These are phyloP conservation scores for Chlamydomonas reinhardtii DNA, from an alignment of 163 green algal genomes.

Conservation along the genomic window DNA sequence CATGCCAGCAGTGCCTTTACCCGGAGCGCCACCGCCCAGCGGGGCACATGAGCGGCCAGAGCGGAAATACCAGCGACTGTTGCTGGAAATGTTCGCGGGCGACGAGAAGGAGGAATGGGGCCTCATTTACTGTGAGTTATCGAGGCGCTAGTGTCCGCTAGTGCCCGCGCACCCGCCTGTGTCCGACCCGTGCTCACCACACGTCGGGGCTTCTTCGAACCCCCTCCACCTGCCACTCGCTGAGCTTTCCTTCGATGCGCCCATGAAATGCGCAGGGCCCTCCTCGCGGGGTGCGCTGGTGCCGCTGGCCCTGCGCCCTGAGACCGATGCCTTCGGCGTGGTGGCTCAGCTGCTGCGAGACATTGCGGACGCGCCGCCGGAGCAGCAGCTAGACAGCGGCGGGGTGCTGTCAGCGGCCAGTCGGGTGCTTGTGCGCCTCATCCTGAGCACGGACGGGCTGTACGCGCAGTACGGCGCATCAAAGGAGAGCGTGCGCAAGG, in stretches of 20 bases:
- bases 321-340: not conserved
- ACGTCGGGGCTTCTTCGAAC: too few species aligned
- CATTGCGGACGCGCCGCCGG: not conserved
- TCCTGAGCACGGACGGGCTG: constrained; percentile 10
- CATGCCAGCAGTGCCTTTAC: too few species aligned
- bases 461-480: constrained; percentile 15
- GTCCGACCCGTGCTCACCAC: too few species aligned
- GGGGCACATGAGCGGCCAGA: too few species aligned
- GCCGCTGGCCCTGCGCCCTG: constrained; percentile 4
- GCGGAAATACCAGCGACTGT: constrained; percentile 10
- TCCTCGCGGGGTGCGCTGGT: constrained; percentile 7
- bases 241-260: too few species aligned
- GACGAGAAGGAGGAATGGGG: constrained; percentile 33
- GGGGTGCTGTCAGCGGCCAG: not conserved
- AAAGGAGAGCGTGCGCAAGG: constrained; percentile 18
- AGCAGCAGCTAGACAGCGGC: constrained; percentile 9
- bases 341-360: not conserved
- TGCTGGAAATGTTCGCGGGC: constrained; percentile 26
- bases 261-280: too few species aligned
- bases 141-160: too few species aligned
- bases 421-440: not conserved
- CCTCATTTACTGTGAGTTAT: constrained; percentile 20
- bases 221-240: too few species aligned
- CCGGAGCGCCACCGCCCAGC: too few species aligned
- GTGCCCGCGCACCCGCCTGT: too few species aligned